phyloP scores from a whole-genome alignment of 352 stramenopile genomes.

The Phytophthora cryptogea region DNA sequence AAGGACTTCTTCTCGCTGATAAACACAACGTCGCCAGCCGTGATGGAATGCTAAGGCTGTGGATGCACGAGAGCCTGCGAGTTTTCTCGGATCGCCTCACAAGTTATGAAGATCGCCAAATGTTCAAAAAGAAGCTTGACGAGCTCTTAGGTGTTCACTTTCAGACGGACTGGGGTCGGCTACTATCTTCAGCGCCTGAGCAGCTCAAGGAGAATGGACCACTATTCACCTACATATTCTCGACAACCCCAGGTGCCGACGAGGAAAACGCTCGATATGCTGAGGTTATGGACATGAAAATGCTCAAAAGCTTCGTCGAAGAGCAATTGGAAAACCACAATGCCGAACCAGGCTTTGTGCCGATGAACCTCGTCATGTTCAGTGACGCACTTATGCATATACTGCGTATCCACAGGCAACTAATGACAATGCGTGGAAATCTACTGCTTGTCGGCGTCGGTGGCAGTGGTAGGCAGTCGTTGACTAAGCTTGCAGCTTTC shows the following conservation, averaged over 20 bases:
- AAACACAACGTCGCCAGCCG: slow-evolving; percentile 72
- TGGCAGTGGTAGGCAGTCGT: slow-evolving; percentile 88
- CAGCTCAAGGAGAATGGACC: slow-evolving; percentile 80
- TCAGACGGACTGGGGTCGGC: slow-evolving; percentile 74
- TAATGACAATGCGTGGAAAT: slow-evolving; percentile 90
- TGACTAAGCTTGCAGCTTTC: slow-evolving; percentile 89
- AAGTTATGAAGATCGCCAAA: slow-evolving; percentile 83
- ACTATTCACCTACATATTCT: slow-evolving; percentile 85
- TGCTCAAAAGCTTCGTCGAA: slow-evolving; percentile 89
- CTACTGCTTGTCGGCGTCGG: slow-evolving; percentile 93
- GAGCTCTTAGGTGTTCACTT: slow-evolving; percentile 79
- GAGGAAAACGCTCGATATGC: slow-evolving; percentile 57
- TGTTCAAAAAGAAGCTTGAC: slow-evolving; percentile 89
- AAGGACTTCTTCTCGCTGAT: slow-evolving; percentile 79
- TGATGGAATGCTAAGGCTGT: slow-evolving; percentile 82
- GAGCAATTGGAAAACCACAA: slow-evolving; percentile 93
- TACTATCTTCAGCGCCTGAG: slow-evolving; percentile 63
- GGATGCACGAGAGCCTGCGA: slow-evolving; percentile 90
- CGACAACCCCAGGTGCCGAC: slow-evolving; percentile 28
- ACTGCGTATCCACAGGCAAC: slow-evolving; percentile 88
- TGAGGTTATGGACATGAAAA: slow-evolving; percentile 87
- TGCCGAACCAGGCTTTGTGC: slow-evolving; percentile 83
- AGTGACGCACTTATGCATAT: slow-evolving; percentile 92
- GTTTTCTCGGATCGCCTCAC: slow-evolving; percentile 93
- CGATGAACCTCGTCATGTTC: slow-evolving; percentile 93